phyloP scores from a whole-genome alignment of 345 rosid species.

The Murraya koenigii region DNA sequence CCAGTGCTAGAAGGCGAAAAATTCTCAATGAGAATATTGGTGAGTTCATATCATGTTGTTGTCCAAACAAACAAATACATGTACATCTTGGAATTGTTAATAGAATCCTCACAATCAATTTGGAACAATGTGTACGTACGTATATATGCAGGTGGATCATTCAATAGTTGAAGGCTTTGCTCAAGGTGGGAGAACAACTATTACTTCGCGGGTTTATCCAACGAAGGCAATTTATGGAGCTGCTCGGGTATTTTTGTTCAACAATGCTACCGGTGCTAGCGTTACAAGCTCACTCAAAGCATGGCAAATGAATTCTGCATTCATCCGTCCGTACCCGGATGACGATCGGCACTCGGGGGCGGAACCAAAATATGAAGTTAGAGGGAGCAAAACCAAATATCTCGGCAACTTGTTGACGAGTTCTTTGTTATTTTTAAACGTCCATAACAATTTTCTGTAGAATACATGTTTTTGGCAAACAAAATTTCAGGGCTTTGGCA shows the following conservation, averaged over 20 bases:
- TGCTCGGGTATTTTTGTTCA: conserved; percentile 67
- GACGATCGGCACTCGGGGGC: not conserved
- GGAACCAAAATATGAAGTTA: not conserved
- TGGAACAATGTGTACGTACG: too few relatives aligned
- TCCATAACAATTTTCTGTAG: not conserved
- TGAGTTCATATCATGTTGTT: conserved; percentile 19
- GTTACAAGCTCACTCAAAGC: conserved; percentile 53
- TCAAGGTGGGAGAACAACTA: conserved; percentile 72
- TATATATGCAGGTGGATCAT: conserved; percentile 58
- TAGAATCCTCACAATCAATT: not conserved
- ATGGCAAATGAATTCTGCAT: conserved; percentile 76
- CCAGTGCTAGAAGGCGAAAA: conserved; percentile 78
- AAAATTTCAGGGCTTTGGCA: not conserved
- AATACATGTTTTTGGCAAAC: not conserved
- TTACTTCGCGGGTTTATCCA: conserved; percentile 71
- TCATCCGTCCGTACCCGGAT: conserved; percentile 43
- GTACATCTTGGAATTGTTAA: not conserved
- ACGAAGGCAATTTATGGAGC: conserved; percentile 71
- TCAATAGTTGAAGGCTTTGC: conserved; percentile 76
- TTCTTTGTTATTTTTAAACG: not conserved
- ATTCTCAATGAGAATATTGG: conserved; percentile 63
- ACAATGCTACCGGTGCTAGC: conserved; percentile 55
- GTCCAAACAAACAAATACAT: not conserved
- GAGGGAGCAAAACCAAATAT: not conserved
- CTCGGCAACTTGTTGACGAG: not conserved